Percentiles rank a stretch among this genome's conserved stretches.
phyloP scores from a whole-genome alignment of 495 filamentous ascomycete species.

The Xylaria cubensis region DNA sequence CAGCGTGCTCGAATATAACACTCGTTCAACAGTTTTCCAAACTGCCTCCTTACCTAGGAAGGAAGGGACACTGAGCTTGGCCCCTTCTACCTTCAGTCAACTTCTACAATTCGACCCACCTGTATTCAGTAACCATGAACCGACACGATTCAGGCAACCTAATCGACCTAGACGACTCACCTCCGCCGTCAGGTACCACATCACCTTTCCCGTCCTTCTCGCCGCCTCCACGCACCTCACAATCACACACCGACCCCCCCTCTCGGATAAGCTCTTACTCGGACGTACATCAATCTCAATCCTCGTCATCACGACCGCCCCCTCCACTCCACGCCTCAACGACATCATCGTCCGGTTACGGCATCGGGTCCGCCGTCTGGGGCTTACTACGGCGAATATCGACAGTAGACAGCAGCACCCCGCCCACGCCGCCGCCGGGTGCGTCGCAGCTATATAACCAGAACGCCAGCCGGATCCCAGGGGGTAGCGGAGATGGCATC shows the following conservation, averaged over 20 bases:
- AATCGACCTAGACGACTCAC: slow-evolving; percentile 27
- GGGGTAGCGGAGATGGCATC: slow-evolving; percentile 41
- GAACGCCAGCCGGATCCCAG: slow-evolving; percentile 3
- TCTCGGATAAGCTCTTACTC: slow-evolving; percentile 23
- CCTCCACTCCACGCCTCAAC: slow-evolving; percentile 24
- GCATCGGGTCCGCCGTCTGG: slow-evolving; percentile 39
- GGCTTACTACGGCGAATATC: slow-evolving; percentile 46
- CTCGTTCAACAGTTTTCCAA: neutral
- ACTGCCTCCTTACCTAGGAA: neutral
- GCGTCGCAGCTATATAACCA: slow-evolving; percentile 35
- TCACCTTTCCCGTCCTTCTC: slow-evolving; percentile 6
- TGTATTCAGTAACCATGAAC: slow-evolving; percentile 20
- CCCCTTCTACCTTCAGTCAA: neutral
- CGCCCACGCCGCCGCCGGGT: slow-evolving; percentile 31
- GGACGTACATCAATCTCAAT: slow-evolving; percentile 20
- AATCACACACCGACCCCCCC: slow-evolving; percentile 19
- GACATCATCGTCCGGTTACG: slow-evolving; percentile 28
- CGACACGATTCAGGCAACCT: slow-evolving; percentile 23
- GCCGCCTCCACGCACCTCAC: slow-evolving; percentile 20
- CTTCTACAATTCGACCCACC: neutral
- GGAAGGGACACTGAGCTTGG: neutral
- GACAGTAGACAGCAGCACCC: slow-evolving; percentile 27
- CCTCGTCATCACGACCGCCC: slow-evolving; percentile 29
- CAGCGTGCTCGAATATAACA: neutral
- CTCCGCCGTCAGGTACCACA: neutral